These are phyloP conservation scores for Berberis vulgaris DNA, from an alignment of 164 flowering plant genomes.

Conservation along the genomic window DNA sequence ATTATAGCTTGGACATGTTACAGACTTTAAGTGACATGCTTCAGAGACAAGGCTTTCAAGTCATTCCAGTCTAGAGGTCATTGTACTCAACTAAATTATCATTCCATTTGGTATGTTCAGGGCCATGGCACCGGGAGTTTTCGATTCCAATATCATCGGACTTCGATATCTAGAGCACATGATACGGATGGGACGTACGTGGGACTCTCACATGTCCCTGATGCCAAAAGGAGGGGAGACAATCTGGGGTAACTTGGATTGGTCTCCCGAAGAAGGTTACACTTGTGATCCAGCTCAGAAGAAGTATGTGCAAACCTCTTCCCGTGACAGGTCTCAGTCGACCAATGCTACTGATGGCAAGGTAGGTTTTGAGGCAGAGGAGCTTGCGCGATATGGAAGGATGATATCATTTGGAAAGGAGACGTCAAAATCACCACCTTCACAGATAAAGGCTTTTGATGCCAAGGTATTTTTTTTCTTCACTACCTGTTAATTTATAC, in stretches of 20 bases:
- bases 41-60: neutral
- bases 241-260: slow-evolving; percentile 74
- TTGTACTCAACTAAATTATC: neutral
- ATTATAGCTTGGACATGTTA: neutral
- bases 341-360: slow-evolving; percentile 26
- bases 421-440: slow-evolving; percentile 41
- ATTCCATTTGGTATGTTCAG: slow-evolving; percentile 24
- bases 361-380: slow-evolving; percentile 23
- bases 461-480: slow-evolving; percentile 22
- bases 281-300: slow-evolving; percentile 30
- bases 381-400: slow-evolving; percentile 50
- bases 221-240: slow-evolving; percentile 82
- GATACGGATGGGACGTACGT: slow-evolving; percentile 54
- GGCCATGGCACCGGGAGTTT: slow-evolving; percentile 62
- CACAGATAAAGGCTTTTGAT: slow-evolving; percentile 27
- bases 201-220: slow-evolving; percentile 69
- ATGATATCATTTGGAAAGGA: slow-evolving; percentile 62
- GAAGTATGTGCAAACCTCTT: slow-evolving; percentile 12
- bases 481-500: neutral
- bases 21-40: neutral
- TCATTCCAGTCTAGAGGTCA: neutral
- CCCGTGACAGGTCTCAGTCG: slow-evolving; percentile 11
- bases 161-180: slow-evolving; percentile 53
- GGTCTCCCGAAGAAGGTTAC: slow-evolving; percentile 64
- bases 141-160: slow-evolving; percentile 49